Base-by-base conservation (phyloP, 768 basidiomycete genomes). In the Kockovaella imperatae region DNA sequence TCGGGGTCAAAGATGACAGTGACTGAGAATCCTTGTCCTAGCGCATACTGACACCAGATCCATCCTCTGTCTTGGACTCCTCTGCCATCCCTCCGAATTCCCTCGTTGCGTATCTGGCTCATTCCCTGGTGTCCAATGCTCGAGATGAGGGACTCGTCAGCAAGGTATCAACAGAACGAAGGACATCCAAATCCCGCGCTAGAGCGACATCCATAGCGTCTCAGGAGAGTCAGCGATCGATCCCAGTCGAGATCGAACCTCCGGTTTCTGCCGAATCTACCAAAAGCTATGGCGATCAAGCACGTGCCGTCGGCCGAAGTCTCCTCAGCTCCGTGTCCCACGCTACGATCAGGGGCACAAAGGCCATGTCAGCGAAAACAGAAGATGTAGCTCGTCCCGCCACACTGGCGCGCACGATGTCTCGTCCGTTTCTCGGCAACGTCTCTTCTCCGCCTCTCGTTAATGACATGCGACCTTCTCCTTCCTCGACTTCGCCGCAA, bases 11-110 rank as follows among this genome's bases (percentile, higher is more conserved):
- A 28, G 15, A 42, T 14, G 25, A 8, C 14, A 35, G 25, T 42
- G 23, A 31, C 54, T 55, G 40, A 52, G 28, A 2, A 29, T 8
- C 15, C n/a, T n/a, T n/a, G n/a, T 13, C 23, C 15, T 35, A 67
- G 65, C 60, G 66, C 6, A 59, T 68, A 35, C 45, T 68, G 21
- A 68, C 66, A 2, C 66, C 66, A 4, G 66, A 68, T 42, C 66
- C 66, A 6, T 49, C 50, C 1, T 68, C 66, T 1, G 60, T 68
- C 40, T 56, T 68, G 4, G 24, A 34, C 13, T 49, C 47, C 0
- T 31, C 57, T 3, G 43, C 40, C 7, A 61, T 61, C 29, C 57
- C 56, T 2, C 35, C 63, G 3, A 56, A 57, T 26, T 57, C 58
- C 5, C 57, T 68, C 2, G 41, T 63, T 13, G 66, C 66, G 3